A percentile compares a stretch with the other conserved stretches of the same genome.
Conservation (phyloP, 495 filamentous ascomycete species). For the Lentithecium fluviatile region DNA sequence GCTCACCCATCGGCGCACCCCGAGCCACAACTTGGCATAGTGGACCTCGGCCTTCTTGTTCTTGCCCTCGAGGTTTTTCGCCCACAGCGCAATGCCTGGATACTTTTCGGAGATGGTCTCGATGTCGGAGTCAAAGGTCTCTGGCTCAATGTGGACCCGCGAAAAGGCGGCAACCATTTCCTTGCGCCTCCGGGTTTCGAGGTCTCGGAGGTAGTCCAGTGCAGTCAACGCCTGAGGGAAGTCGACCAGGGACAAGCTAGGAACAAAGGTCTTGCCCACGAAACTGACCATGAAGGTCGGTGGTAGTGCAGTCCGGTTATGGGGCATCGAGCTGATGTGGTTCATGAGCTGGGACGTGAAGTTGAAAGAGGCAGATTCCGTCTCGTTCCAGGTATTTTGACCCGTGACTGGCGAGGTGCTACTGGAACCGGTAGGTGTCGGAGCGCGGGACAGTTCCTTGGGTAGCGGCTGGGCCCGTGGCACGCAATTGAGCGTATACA, state of each 20-base stretch:
- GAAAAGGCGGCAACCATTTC: constrained; percentile 80
- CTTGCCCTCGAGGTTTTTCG: constrained; percentile 53
- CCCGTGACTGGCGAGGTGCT: constrained; percentile 40
- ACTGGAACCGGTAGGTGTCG: constrained; percentile 24
- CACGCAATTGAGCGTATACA: constrained; percentile 70
- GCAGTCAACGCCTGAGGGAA: constrained; percentile 71
- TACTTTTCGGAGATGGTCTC: constrained; percentile 49
- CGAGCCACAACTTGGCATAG: constrained; percentile 66
- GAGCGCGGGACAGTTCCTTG: constrained; percentile 38
- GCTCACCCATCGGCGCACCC: constrained; percentile 68
- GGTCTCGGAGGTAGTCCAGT: constrained; percentile 68
- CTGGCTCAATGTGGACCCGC: constrained; percentile 67
- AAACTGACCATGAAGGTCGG: constrained; percentile 67
- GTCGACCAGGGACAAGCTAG: constrained; percentile 59
- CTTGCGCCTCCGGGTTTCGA: constrained; percentile 63
- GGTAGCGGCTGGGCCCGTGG: constrained; percentile 48
- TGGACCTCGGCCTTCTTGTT: constrained; percentile 58
- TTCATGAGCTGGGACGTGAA: constrained; percentile 63
- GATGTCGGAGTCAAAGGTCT: constrained; percentile 42
- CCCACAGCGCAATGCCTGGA: constrained; percentile 57
- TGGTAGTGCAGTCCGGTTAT: constrained; percentile 65
- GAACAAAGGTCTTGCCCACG: constrained; percentile 60
- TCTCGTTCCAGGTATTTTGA: constrained; percentile 40
- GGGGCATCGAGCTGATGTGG: constrained; percentile 61
- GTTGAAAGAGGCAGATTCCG: constrained; percentile 54